phyloP scores from a whole-genome alignment of 2,329 filamentous ascomycete species.

The Neofusicoccum cordaticola region DNA sequence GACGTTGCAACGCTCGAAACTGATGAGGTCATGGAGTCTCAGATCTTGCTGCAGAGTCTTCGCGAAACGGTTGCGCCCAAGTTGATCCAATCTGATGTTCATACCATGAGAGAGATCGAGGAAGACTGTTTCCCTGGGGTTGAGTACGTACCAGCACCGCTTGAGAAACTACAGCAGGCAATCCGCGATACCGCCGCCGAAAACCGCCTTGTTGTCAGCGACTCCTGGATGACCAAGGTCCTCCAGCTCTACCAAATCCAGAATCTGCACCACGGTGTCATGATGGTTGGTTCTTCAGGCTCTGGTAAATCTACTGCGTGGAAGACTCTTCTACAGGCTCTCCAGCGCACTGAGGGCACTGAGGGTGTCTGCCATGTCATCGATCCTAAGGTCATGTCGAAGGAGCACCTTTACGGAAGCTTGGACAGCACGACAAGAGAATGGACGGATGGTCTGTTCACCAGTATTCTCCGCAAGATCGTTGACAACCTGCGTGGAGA shows the following conservation, averaged over 20 bases:
- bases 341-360: slow-evolving; percentile 84
- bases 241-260: slow-evolving; percentile 98
- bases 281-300: slow-evolving; percentile 99
- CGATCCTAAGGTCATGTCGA: slow-evolving; percentile 99
- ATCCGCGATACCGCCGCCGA: slow-evolving; percentile 81
- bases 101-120: slow-evolving; percentile 83
- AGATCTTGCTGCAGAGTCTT: slow-evolving; percentile 98
- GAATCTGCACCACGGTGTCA: slow-evolving; percentile 96
- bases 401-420: slow-evolving; percentile 93
- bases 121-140: slow-evolving; percentile 85
- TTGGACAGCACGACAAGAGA: slow-evolving; percentile 95
- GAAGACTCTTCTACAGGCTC: slow-evolving; percentile 84
- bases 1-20: slow-evolving; percentile 54
- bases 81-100: slow-evolving; percentile 86
- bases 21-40: slow-evolving; percentile 78
- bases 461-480: slow-evolving; percentile 95
- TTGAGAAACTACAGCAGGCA: slow-evolving; percentile 74
- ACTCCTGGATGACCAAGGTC: slow-evolving; percentile 96
- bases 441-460: slow-evolving; percentile 98
- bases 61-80: slow-evolving; percentile 98
- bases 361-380: slow-evolving; percentile 98
- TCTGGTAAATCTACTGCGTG: slow-evolving; percentile 95
- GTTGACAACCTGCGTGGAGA: slow-evolving; percentile 98
- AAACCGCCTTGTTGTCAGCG: slow-evolving; percentile 82
- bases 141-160: slow-evolving; percentile 84